These are phyloP conservation scores for Edaphochlamys debaryana DNA, from an alignment of 139 green algal genomes.

Conservation along the genomic window DNA sequence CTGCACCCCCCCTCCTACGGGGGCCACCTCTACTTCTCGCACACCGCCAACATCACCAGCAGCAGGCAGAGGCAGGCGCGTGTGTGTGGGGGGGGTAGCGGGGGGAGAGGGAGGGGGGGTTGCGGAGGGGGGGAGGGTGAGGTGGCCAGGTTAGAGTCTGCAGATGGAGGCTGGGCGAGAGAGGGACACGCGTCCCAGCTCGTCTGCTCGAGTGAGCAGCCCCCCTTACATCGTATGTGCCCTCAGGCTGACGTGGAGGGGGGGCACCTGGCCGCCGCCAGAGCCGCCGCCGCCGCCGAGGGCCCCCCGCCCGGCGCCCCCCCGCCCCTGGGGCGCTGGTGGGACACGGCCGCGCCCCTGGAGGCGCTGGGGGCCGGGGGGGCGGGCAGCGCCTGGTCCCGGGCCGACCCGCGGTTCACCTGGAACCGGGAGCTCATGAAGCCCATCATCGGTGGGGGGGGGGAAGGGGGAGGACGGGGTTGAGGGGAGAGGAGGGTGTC, in stretches of 20 bases:
- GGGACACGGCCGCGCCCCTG: too few relatives aligned
- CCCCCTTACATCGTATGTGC: too few relatives aligned
- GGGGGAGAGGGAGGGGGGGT: too few relatives aligned
- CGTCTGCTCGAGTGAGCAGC: too few relatives aligned
- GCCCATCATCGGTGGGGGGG: slow-evolving; percentile 3
- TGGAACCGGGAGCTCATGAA: slow-evolving; percentile 15
- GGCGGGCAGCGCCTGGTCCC: neutral
- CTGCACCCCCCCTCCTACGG: neutral
- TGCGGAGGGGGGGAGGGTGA: neutral
- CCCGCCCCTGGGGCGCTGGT: too few relatives aligned
- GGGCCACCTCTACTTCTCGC: slow-evolving; percentile 19
- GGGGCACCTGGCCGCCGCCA: too few relatives aligned
- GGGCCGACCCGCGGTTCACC: slow-evolving; percentile 9
- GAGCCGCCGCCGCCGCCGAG: too few relatives aligned
- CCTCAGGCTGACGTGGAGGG: too few relatives aligned
- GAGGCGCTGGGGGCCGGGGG: neutral
- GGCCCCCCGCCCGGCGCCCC: too few relatives aligned
- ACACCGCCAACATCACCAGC: slow-evolving; percentile 15
- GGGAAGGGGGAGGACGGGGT: neutral
- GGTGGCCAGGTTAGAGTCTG: too few relatives aligned
- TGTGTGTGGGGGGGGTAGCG: neutral
- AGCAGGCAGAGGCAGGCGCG: neutral
- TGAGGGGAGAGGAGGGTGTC: neutral
- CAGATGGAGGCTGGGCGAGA: too few relatives aligned
- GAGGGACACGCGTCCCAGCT: too few relatives aligned